phyloP scores from a whole-genome alignment of 495 filamentous ascomycete genomes.

The Hypoxylon perforatum region DNA sequence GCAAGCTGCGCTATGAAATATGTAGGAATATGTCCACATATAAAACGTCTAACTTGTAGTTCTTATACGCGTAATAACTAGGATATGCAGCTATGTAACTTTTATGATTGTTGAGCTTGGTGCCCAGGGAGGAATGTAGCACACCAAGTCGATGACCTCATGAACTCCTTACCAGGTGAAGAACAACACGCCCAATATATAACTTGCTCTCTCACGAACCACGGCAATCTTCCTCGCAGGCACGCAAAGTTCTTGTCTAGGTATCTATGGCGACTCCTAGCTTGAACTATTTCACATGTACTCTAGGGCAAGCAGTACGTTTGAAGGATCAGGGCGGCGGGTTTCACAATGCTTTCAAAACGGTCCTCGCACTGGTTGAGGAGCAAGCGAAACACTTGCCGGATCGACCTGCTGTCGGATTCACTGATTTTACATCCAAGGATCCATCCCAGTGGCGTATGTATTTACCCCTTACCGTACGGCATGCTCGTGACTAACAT shows the following conservation, averaged over 20 bases:
- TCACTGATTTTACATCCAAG: slow-evolving; percentile 40
- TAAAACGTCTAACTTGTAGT: too few relatives aligned
- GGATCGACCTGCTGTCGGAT: slow-evolving; percentile 56
- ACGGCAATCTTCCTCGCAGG: background rate
- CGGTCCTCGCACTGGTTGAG: slow-evolving; percentile 59
- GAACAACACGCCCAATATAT: background rate
- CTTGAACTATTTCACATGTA: slow-evolving; percentile 63
- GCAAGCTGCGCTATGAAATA: too few relatives aligned
- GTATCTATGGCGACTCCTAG: slow-evolving; percentile 4
- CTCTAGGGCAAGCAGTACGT: slow-evolving; percentile 57
- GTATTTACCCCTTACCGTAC: background rate
- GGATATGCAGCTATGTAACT: background rate
- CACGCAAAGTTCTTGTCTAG: background rate
- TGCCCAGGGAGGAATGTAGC: background rate
- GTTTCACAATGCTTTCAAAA: slow-evolving; percentile 47
- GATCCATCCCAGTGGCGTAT: background rate
- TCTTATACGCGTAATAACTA: too few relatives aligned
- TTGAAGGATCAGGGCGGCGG: slow-evolving; percentile 40
- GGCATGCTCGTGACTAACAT: background rate
- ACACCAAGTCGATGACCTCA: slow-evolving; percentile 28
- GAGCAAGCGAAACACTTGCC: slow-evolving; percentile 49
- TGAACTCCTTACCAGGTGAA: background rate
- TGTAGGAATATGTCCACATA: too few relatives aligned
- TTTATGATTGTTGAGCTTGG: background rate
- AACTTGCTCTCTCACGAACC: background rate